phyloP scores from a whole-genome alignment of 2,329 filamentous ascomycete genomes.

The Diatrype stigma region DNA sequence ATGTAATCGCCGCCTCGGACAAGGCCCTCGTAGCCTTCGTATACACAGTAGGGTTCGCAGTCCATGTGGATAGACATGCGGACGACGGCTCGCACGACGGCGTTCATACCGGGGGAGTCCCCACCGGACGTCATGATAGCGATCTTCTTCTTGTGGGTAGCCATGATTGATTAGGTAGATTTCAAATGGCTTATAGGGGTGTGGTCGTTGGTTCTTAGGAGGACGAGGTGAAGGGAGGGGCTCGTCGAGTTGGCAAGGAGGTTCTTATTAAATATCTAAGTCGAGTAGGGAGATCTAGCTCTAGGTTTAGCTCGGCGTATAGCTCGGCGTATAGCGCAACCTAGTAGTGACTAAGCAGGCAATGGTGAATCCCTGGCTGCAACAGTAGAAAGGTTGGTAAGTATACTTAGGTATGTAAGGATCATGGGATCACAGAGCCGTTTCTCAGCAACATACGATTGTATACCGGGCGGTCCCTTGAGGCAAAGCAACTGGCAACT shows the following conservation, averaged over 20 bases:
- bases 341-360: too few relatives aligned
- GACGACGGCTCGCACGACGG: slow-evolving; percentile 82
- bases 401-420: not conserved
- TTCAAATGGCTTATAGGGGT: not conserved
- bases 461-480: not conserved
- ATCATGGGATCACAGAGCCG: not conserved
- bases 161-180: slow-evolving; percentile 37
- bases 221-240: not conserved
- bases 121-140: slow-evolving; percentile 93
- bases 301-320: too few relatives aligned
- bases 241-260: not conserved
- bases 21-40: slow-evolving; percentile 94
- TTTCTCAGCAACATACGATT: not conserved
- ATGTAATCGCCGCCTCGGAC: slow-evolving; percentile 88
- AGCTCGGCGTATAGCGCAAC: too few relatives aligned
- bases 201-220: not conserved
- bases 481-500: not conserved
- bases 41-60: slow-evolving; percentile 76
- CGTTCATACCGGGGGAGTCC: slow-evolving; percentile 94
- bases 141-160: slow-evolving; percentile 59
- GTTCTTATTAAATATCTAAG: not conserved
- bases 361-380: too few relatives aligned
- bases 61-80: slow-evolving; percentile 84
- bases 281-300: not conserved
- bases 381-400: not conserved